These are phyloP conservation scores for Bullera alba DNA, from an alignment of 768 basidiomycete species.

Conservation along the genomic window DNA sequence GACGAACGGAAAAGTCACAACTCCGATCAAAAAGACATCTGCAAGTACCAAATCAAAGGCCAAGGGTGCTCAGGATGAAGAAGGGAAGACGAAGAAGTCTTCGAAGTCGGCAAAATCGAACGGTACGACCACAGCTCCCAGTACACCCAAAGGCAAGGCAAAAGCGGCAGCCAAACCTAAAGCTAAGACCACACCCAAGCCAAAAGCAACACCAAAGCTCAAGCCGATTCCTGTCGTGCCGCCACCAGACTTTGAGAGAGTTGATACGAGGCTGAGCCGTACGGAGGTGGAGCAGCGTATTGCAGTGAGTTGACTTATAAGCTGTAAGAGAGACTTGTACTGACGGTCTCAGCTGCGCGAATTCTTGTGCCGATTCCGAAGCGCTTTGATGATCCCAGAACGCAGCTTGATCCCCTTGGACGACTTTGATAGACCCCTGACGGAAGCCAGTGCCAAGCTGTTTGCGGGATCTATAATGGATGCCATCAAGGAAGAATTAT, in stretches of 20 bases:
- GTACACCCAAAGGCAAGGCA: background rate
- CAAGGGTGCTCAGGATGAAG: background rate
- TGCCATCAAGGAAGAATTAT: slow-evolving; percentile 21
- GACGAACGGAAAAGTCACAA: background rate
- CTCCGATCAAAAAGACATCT: background rate
- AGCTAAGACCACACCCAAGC: slow-evolving; percentile 4
- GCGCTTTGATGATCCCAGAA: slow-evolving; percentile 19
- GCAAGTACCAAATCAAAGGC: background rate
- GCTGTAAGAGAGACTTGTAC: background rate
- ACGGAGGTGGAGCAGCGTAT: slow-evolving; percentile 28
- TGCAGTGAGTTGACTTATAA: slow-evolving; percentile 8
- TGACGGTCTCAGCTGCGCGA: slow-evolving; percentile 24
- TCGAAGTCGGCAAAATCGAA: background rate
- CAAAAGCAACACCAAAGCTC: background rate
- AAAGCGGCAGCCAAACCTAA: slow-evolving; percentile 1
- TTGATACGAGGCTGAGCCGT: slow-evolving; percentile 18
- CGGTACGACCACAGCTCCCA: background rate
- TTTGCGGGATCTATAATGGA: slow-evolving; percentile 34
- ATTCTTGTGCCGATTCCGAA: slow-evolving; percentile 24
- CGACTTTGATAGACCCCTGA: slow-evolving; percentile 35
- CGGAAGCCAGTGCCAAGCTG: slow-evolving; percentile 28
- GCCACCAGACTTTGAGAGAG: slow-evolving; percentile 26
- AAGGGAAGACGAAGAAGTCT: background rate
- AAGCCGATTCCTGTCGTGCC: slow-evolving; percentile 5
- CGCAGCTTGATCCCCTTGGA: slow-evolving; percentile 22